Percentiles rank a stretch among this genome's conserved stretches.
phyloP scores from a whole-genome alignment of 345 rosid species.

The Arabis hirsuta region DNA sequence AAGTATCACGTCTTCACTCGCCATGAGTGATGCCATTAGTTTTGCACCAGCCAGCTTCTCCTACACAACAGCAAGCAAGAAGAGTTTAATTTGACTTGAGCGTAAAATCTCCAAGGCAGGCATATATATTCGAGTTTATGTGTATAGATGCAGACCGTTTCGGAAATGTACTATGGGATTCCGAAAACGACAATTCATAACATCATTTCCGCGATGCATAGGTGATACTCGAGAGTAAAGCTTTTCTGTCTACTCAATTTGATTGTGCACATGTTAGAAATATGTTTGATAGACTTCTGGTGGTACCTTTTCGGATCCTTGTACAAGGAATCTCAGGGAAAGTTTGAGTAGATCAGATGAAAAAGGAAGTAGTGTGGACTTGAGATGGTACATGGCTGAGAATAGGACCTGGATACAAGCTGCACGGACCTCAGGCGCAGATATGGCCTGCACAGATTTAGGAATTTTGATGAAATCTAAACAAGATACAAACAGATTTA shows the following conservation, averaged over 20 bases:
- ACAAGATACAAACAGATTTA: slow-evolving; percentile 1
- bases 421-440: slow-evolving; percentile 59
- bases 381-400: slow-evolving; percentile 83
- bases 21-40: slow-evolving; percentile 86
- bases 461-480: slow-evolving; percentile 12
- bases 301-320: slow-evolving; percentile 72
- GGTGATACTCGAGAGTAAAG: neutral
- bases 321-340: slow-evolving; percentile 61
- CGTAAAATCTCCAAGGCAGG: slow-evolving; percentile 10
- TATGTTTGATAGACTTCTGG: slow-evolving; percentile 22
- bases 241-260: slow-evolving; percentile 18
- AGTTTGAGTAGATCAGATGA: slow-evolving; percentile 73
- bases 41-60: slow-evolving; percentile 85
- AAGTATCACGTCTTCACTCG: slow-evolving; percentile 70
- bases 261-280: neutral
- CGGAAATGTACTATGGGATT: neutral
- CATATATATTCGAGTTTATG: slow-evolving; percentile 13
- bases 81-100: slow-evolving; percentile 9
- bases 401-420: slow-evolving; percentile 86
- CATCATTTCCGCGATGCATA: neutral
- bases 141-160: neutral
- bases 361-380: slow-evolving; percentile 73
- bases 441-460: slow-evolving; percentile 51
- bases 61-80: slow-evolving; percentile 45
- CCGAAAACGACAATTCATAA: no score